A percentile compares a stretch with the other conserved stretches of the same genome.
Conservation (phyloP, 2,329 filamentous ascomycete species). For the Beauveria sp. region DNA sequence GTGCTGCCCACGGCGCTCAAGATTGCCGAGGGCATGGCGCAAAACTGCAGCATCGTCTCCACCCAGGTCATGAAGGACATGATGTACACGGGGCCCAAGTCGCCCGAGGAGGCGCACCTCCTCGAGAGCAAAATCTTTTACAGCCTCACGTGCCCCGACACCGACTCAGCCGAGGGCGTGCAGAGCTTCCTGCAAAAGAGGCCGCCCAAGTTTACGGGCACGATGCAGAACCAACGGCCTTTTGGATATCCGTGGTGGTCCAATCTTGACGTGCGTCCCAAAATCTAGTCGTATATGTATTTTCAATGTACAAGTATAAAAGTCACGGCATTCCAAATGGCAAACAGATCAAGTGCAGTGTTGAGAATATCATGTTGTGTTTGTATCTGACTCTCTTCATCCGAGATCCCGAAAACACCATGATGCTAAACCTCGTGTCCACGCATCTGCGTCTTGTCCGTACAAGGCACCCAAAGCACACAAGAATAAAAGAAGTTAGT, state of each 20-base stretch:
- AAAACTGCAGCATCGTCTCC: conserved; percentile 57
- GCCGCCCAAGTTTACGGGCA: conserved; percentile 52
- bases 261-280: conserved; percentile 29
- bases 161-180: conserved; percentile 60
- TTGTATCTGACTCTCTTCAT: not conserved
- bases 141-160: conserved; percentile 44
- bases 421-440: not conserved
- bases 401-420: conserved; percentile 3
- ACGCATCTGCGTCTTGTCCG: not conserved
- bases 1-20: conserved; percentile 59
- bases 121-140: conserved; percentile 59
- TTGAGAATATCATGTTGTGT: not conserved
- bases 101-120: conserved; percentile 62
- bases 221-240: conserved; percentile 52
- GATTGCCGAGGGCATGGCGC: conserved; percentile 58
- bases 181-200: conserved; percentile 64
- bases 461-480: not conserved
- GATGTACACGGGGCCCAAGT: conserved; percentile 53
- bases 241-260: conserved; percentile 62
- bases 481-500: not conserved
- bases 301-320: not conserved
- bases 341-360: not conserved
- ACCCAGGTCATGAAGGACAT: conserved; percentile 63
- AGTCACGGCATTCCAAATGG: not conserved
- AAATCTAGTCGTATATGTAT: conserved; percentile 19